Percentiles rank a stretch among this genome's conserved stretches.
phyloP scores from a whole-genome alignment of 1,284 basidiomycete species.

The Amylostereum chailletii region DNA sequence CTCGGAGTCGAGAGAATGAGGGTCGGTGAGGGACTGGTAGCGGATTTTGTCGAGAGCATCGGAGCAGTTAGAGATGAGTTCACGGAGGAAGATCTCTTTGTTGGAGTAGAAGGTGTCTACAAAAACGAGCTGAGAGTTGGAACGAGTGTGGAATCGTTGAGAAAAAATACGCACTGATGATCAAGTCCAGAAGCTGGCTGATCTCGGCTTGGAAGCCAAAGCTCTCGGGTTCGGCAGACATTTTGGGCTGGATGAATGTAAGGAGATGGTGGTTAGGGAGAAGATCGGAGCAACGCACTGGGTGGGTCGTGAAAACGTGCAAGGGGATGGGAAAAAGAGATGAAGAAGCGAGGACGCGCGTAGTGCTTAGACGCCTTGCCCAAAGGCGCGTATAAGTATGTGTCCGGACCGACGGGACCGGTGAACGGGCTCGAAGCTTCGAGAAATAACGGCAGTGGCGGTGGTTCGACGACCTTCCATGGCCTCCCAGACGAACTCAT shows the following conservation, averaged over 20 bases:
- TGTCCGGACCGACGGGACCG: too few species aligned
- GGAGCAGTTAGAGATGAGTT: slow-evolving; percentile 86
- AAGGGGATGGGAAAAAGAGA: background rate
- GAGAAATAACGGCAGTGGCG: too few species aligned
- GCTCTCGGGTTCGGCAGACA: slow-evolving; percentile 60
- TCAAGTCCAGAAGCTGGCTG: slow-evolving; percentile 86
- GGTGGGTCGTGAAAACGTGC: background rate
- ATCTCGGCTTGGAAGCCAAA: slow-evolving; percentile 97
- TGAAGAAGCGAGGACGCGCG: background rate
- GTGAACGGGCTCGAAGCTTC: too few species aligned
- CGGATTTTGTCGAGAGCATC: slow-evolving; percentile 98
- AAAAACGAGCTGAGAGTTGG: slow-evolving; percentile 9
- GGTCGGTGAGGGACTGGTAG: slow-evolving; percentile 88
- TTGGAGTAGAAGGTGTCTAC: slow-evolving; percentile 96
- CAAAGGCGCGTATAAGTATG: too few species aligned
- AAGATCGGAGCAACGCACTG: background rate
- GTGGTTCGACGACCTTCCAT: too few species aligned
- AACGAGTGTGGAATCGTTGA: slow-evolving; percentile 5
- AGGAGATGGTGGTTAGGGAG: slow-evolving; percentile 6
- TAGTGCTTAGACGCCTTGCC: too few species aligned
- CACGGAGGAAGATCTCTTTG: slow-evolving; percentile 98
- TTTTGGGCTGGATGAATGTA: slow-evolving; percentile 25
- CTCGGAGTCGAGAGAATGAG: slow-evolving; percentile 76
- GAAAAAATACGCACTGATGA: slow-evolving; percentile 61
- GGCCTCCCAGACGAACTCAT: too few species aligned